Conservation (phyloP, 768 basidiomycete genomes). For the Rickenella mellea region DNA sequence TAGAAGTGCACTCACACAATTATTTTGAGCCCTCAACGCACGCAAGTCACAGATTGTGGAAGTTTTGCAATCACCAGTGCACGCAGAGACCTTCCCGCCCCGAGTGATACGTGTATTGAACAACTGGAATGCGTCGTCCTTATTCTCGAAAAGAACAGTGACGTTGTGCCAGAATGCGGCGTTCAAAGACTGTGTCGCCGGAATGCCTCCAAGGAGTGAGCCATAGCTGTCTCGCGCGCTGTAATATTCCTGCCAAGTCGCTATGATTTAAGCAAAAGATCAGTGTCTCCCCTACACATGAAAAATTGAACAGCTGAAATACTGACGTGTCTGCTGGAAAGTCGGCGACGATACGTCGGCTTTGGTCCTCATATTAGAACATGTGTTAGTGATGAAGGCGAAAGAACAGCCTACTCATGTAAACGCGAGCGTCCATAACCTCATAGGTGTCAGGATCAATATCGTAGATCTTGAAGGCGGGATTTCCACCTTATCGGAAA, state of each 20-base stretch:
- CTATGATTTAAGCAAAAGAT: no score
- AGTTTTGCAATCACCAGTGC: conserved; percentile 28
- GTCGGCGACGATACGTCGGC: conserved; percentile 30
- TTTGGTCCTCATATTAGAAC: not conserved
- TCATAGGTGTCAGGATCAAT: conserved; percentile 61
- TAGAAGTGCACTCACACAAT: conserved; percentile 22
- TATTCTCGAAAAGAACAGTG: conserved; percentile 40
- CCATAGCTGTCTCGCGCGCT: conserved; percentile 49
- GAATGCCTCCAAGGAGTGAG: conserved; percentile 27
- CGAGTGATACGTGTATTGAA: conserved; percentile 36
- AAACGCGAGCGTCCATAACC: conserved; percentile 47
- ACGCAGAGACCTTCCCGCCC: conserved; percentile 26
- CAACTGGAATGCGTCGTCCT: conserved; percentile 34
- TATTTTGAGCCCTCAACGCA: conserved; percentile 30
- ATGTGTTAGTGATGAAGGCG: not conserved
- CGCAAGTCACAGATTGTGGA: conserved; percentile 34
- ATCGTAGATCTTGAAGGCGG: conserved; percentile 51
- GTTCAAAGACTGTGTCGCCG: conserved; percentile 27
- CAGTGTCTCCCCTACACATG: conserved; percentile 3
- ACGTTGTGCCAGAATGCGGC: conserved; percentile 54
- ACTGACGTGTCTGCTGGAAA: conserved; percentile 39
- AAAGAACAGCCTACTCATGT: conserved; percentile 28
- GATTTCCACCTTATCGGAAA: conserved; percentile 35
- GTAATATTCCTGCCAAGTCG: conserved; percentile 46
- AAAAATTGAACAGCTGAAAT: not conserved